Evolutionary conservation across 2,329 filamentous ascomycete genomes (phyloP).

Genomic region (Blastomyces silverae): DNA sequence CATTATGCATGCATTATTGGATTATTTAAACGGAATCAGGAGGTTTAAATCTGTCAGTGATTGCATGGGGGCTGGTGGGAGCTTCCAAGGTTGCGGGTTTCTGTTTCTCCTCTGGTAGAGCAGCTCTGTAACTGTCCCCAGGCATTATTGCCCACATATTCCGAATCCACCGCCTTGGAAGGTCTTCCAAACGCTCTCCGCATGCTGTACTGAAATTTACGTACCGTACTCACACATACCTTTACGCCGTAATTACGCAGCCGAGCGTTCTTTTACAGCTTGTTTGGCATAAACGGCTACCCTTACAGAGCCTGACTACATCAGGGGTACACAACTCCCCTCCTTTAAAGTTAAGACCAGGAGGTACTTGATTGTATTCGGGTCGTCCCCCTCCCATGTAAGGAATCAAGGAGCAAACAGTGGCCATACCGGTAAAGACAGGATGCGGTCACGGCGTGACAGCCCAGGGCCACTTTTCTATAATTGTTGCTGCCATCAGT

Average conservation of each 20-base stretch:
- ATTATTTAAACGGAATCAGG: not conserved
- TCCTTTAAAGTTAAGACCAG: too few relatives aligned
- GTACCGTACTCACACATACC: not conserved
- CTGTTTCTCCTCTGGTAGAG: not conserved
- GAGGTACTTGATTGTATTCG: not conserved
- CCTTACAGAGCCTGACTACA: not conserved
- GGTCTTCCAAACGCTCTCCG: not conserved
- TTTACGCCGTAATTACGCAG: not conserved
- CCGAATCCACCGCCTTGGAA: not conserved
- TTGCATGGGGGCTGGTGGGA: too few relatives aligned
- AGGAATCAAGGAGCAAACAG: not conserved
- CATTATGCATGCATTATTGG: not conserved
- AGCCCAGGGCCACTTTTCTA: not conserved
- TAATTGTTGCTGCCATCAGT: not conserved
- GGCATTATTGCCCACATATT: not conserved
- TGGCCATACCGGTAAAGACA: not conserved
- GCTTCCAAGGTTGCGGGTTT: too few relatives aligned
- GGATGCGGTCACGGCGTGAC: not conserved
- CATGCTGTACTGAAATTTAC: not conserved
- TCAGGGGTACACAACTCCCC: not conserved
- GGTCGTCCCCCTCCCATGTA: not conserved
- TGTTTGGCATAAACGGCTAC: not conserved
- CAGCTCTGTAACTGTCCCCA: too few relatives aligned
- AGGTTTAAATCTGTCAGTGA: not conserved
- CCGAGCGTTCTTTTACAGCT: conserved; percentile 1